Evolutionary conservation across 345 rosid genomes (phyloP).

Genomic region (Brassica incana): DNA sequence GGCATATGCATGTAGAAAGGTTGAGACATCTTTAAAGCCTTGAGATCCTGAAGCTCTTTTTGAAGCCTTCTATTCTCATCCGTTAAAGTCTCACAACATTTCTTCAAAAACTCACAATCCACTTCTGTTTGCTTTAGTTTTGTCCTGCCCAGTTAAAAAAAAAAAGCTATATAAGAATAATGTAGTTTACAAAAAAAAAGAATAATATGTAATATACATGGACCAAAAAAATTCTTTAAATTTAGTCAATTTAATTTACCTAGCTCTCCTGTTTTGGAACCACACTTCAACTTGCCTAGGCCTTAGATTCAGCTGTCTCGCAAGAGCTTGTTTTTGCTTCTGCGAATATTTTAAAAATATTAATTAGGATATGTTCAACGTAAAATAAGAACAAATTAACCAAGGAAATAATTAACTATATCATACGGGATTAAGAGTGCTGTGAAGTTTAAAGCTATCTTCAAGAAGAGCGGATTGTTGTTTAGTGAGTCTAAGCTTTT

Average conservation of each 20-base stretch:
- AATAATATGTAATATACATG: background rate
- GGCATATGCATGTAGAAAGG: conserved; percentile 80
- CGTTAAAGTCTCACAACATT: conserved; percentile 83
- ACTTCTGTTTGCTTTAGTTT: conserved; percentile 97
- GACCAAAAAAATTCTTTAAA: background rate
- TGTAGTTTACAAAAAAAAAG: background rate
- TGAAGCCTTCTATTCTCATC: conserved; percentile 94
- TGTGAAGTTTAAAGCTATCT: conserved; percentile 92
- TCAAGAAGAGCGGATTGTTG: conserved; percentile 91
- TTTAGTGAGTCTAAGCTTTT: conserved; percentile 90
- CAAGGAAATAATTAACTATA: background rate
- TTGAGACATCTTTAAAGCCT: conserved; percentile 55
- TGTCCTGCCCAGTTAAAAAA: conserved; percentile 58
- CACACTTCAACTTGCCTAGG: conserved; percentile 98
- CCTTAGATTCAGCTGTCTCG: conserved; percentile 82
- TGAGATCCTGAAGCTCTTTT: conserved; percentile 82
- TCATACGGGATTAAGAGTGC: conserved; percentile 91
- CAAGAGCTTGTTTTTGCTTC: conserved; percentile 92
- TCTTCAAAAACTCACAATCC: conserved; percentile 91
- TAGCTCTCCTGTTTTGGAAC: conserved; percentile 99
- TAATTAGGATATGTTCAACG: background rate
- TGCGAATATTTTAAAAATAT: conserved; percentile 24
- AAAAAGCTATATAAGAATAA: background rate
- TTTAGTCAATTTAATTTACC: conserved; percentile 43
- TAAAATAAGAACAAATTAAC: background rate